Conservation (phyloP, 257 asterid genomes). For the Solanum bulbocastanum region DNA sequence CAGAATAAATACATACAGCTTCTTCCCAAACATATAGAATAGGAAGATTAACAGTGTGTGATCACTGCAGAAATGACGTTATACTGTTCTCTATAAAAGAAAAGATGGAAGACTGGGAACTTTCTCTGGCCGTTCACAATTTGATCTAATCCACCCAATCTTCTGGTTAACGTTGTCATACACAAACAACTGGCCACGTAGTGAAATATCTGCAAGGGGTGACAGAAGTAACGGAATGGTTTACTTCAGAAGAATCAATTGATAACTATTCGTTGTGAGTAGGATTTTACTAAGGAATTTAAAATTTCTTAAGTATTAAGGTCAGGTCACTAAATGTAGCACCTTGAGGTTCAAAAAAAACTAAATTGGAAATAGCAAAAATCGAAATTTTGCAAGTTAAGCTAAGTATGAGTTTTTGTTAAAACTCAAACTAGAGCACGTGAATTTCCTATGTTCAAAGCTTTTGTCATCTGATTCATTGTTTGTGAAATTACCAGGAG, state of each 20-base stretch:
- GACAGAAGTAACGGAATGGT: neutral
- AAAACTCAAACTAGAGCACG: neutral
- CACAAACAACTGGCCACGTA: conserved; percentile 51
- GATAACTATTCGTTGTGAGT: too few species aligned
- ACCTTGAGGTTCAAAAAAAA: too few species aligned
- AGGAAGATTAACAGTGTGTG: neutral
- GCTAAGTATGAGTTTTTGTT: too few species aligned
- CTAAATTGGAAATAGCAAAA: too few species aligned
- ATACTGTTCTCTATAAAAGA: neutral
- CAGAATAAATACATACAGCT: neutral
- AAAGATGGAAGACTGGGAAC: conserved; percentile 10
- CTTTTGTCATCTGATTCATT: neutral
- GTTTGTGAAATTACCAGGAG: neutral
- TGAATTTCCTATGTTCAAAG: neutral
- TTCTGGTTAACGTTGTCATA: conserved; percentile 57
- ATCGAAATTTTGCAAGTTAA: too few species aligned
- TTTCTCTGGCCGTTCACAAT: conserved; percentile 41
- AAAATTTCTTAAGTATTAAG: too few species aligned
- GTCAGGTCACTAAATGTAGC: too few species aligned
- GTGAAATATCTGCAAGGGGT: conserved; percentile 48
- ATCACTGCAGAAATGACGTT: neutral
- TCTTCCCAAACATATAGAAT: neutral
- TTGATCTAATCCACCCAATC: conserved; percentile 71
- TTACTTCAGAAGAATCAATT: neutral
- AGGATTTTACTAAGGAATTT: too few species aligned